phyloP scores from a whole-genome alignment of 148 eudicot species.

The Bassia scoparia region DNA sequence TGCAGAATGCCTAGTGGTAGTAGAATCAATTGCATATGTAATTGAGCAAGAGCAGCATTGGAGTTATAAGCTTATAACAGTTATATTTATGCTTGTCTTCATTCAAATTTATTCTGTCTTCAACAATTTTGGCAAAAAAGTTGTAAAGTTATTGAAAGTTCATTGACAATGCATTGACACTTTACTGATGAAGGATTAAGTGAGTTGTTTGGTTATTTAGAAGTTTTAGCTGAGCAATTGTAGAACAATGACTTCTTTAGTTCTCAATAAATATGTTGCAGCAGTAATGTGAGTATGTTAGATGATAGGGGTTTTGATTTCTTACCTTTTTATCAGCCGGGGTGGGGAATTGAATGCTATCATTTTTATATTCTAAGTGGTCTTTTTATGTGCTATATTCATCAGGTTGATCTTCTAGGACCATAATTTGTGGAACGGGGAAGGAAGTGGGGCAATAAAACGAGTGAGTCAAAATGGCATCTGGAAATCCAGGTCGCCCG shows the following conservation, averaged over 20 bases:
- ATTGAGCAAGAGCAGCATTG: too few relatives aligned
- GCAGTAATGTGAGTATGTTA: not conserved
- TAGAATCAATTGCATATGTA: too few relatives aligned
- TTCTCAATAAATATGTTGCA: not conserved
- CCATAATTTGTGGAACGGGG: conserved; percentile 29
- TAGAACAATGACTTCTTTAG: not conserved
- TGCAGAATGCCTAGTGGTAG: too few relatives aligned
- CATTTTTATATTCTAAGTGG: not conserved
- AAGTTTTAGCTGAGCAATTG: not conserved
- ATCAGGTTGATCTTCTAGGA: conserved; percentile 29
- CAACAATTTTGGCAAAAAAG: too few relatives aligned
- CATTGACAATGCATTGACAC: not conserved
- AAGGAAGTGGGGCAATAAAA: conserved; percentile 11
- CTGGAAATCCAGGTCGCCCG: conserved; percentile 60
- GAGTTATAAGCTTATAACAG: too few relatives aligned
- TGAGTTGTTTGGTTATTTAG: not conserved
- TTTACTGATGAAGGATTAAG: not conserved
- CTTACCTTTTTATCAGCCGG: not conserved
- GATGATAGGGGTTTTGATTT: not conserved
- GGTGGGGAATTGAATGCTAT: not conserved
- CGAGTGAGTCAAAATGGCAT: conserved; percentile 49
- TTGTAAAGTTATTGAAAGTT: too few relatives aligned
- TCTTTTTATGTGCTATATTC: not conserved
- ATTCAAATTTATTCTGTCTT: too few relatives aligned
- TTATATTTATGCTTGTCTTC: too few relatives aligned